Percentiles rank a stretch among this genome's conserved stretches.
Evolutionary conservation across 2,329 filamentous ascomycete species (phyloP).

Genomic region (Nemania bipapillata): DNA sequence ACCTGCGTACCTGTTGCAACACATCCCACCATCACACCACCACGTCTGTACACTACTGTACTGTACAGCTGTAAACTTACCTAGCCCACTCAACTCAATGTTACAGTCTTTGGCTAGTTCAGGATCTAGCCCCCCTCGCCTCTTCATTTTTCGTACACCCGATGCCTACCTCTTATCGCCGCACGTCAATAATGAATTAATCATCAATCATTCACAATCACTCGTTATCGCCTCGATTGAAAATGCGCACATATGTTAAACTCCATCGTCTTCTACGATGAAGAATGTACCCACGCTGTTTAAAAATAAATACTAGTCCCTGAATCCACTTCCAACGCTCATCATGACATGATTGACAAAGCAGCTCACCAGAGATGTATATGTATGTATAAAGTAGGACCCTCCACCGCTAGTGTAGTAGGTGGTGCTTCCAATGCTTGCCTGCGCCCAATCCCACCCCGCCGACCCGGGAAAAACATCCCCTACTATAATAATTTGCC

Average conservation of each 20-base stretch:
- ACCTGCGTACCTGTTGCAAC: background rate
- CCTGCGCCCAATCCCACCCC: background rate
- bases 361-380: background rate
- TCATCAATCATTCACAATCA: background rate
- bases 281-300: slow-evolving; percentile 7
- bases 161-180: slow-evolving; percentile 10
- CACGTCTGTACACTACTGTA: background rate
- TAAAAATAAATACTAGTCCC: slow-evolving; percentile 8
- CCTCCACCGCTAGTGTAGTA: background rate
- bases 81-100: too few relatives aligned
- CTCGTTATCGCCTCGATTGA: background rate
- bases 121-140: background rate
- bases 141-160: background rate
- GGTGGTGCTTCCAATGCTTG: background rate
- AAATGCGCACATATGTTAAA: background rate
- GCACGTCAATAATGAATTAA: too few relatives aligned
- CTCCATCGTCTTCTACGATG: slow-evolving; percentile 13
- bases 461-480: background rate
- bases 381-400: background rate
- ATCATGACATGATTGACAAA: background rate
- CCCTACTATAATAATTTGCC: background rate
- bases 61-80: too few relatives aligned
- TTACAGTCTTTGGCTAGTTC: too few relatives aligned
- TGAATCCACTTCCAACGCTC: background rate
- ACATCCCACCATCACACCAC: background rate